Conservation (phyloP, 2,329 filamentous ascomycete genomes). For the Cryphonectria japonica region DNA sequence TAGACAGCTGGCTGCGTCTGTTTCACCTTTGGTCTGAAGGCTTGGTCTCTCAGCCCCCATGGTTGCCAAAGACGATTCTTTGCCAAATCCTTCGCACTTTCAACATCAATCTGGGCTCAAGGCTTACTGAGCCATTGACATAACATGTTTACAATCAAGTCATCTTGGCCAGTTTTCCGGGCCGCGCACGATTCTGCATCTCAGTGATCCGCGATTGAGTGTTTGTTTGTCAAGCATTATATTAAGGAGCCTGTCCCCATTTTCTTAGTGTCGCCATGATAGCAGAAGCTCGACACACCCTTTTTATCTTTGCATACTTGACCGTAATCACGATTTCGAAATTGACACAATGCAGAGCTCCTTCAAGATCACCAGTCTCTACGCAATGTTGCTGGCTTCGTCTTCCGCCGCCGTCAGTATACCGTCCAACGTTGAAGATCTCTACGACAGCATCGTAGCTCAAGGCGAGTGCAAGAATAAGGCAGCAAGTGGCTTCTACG, state of each 20-base stretch:
- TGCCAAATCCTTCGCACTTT: neutral
- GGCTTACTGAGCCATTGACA: neutral
- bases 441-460: neutral
- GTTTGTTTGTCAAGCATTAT: neutral
- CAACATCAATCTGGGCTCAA: neutral
- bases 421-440: neutral
- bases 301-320: neutral
- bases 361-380: neutral
- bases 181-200: neutral
- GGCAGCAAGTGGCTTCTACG: constrained; percentile 4
- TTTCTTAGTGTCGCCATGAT: neutral
- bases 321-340: neutral
- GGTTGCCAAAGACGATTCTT: neutral
- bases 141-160: neutral
- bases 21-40: neutral
- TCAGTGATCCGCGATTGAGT: neutral
- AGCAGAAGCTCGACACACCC: neutral
- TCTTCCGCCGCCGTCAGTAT: neutral
- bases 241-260: neutral
- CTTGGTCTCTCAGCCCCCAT: neutral
- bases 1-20: neutral
- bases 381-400: neutral
- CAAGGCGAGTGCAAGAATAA: constrained; percentile 5
- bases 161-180: neutral
- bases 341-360: neutral